Percentiles rank a stretch among this genome's conserved stretches.
These are phyloP conservation scores for Hysterangium stoloniferum DNA, from an alignment of 768 basidiomycete genomes.

Conservation along the genomic window DNA sequence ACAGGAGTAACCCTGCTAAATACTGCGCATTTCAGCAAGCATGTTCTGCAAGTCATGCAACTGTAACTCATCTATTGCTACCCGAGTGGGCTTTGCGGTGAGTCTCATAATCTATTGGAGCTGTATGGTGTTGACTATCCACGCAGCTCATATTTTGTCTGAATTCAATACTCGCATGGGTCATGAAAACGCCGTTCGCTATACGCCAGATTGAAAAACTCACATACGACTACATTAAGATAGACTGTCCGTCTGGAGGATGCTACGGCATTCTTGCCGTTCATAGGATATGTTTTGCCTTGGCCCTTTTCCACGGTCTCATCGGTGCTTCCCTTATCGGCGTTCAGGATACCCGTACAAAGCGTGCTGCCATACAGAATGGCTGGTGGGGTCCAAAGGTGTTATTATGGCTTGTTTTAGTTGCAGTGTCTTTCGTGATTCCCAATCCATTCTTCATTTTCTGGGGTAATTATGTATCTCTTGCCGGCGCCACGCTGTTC, in stretches of 20 bases:
- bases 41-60: conserved; percentile 99
- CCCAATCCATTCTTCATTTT: conserved; percentile 98
- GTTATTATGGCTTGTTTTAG: conserved; percentile 77
- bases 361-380: conserved; percentile 93
- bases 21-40: conserved; percentile 50
- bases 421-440: conserved; percentile 83
- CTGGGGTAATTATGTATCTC: conserved; percentile 89
- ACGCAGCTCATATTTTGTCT: conserved; percentile 85
- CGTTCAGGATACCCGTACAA: conserved; percentile 83
- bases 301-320: conserved; percentile 81
- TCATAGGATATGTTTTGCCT: conserved; percentile 94
- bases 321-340: conserved; percentile 76
- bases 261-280: conserved; percentile 97
- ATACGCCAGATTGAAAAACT: conserved; percentile 85
- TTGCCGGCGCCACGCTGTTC: conserved; percentile 90
- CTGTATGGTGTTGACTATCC: not conserved
- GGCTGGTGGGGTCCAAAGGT: conserved; percentile 99
- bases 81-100: conserved; percentile 91
- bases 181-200: conserved; percentile 87
- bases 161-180: conserved; percentile 94
- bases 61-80: conserved; percentile 97
- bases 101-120: conserved; percentile 20
- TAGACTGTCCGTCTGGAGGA: conserved; percentile 88
- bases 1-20: conserved; percentile 9
- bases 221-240: conserved; percentile 96